Evolutionary conservation across 1,284 basidiomycete genomes (phyloP), one percentile per base, ranked within the genome.

Genomic region (Exobasidium rhododendri): DNA sequence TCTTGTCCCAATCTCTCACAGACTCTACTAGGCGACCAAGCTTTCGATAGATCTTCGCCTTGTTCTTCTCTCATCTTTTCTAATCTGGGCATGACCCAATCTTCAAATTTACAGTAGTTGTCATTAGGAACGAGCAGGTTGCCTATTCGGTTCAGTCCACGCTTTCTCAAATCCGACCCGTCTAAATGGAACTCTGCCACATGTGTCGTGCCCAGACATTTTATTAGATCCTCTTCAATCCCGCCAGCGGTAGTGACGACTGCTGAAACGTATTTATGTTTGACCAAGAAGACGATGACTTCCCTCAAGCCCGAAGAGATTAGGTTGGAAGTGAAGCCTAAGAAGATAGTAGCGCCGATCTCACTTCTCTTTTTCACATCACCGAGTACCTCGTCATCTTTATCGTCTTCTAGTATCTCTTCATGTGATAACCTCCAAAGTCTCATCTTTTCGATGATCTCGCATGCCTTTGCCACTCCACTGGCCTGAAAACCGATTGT

Each of bases 41-140:
- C 73, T 59, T 83, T 69, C 11, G 64, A 63, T 20, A 77, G 64
- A 35, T 89, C 84, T 68, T 85, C 80, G n/a, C 88, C 89, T 82
- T 98, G 96, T 79, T 99, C 96, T 20, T 83, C 85, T 30, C 97
- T 85, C 92, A 98, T 92, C 47, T 83, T 80, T 78, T 98, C 90
- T 46, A 99, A 85, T 62, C 97, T 92, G 1, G 96, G 96, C 55
- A 88, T 89, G 11, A 98, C 86, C 96, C 96, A 99, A 80, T 98
- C 94, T 81, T 99, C 96, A 72, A 98, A 99, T 76, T 91, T 90
- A 86, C 96, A 97, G 81, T 99, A 99, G 79, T 98, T 98, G 74
- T 97, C 93, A 79, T 99, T 99, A 13, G 96, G 96, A 0, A 99
- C 88, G 59, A 99, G 83, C 45, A 99, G 85, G 76, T 99, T 99